A percentile compares a stretch with the other conserved stretches of the same genome.
Evolutionary conservation across 257 asterid species (phyloP).

Genomic region (Cordia subcordata): DNA sequence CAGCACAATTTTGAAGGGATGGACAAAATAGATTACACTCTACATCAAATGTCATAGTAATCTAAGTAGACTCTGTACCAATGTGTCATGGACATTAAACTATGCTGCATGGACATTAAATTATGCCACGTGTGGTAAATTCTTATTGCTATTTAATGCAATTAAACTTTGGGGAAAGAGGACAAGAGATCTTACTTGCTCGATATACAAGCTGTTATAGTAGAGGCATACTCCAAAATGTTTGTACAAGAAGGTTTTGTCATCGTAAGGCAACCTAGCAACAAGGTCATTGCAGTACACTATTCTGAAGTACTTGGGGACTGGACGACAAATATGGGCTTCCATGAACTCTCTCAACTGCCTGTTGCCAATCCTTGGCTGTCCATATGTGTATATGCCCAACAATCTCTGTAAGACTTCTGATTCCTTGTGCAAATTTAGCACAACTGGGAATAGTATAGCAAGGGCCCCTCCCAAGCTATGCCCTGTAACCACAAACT

Average conservation of each 20-base stretch:
- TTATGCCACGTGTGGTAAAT: background rate
- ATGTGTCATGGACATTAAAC: too few species aligned
- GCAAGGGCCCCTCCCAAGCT: constrained; percentile 97
- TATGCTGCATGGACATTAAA: too few species aligned
- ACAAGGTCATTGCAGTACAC: constrained; percentile 91
- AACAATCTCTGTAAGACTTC: constrained; percentile 49
- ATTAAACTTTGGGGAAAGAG: background rate
- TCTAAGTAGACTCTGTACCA: too few species aligned
- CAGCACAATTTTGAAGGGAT: too few species aligned
- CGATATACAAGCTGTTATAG: constrained; percentile 71
- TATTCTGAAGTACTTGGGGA: constrained; percentile 59
- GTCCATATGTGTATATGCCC: constrained; percentile 78
- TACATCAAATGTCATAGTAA: too few species aligned
- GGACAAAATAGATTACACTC: too few species aligned
- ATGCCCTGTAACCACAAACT: constrained; percentile 79
- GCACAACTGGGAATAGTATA: constrained; percentile 68
- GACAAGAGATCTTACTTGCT: constrained; percentile 39
- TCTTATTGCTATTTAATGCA: background rate
- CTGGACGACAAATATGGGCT: constrained; percentile 49
- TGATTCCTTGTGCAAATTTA: constrained; percentile 61
- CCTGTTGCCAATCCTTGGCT: constrained; percentile 77
- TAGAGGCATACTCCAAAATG: constrained; percentile 80
- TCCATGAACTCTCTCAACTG: constrained; percentile 61
- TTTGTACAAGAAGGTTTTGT: constrained; percentile 75
- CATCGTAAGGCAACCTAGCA: constrained; percentile 89